Base-by-base conservation (phyloP, 352 stramenopile species). In the Phytophthora hibernalis region DNA sequence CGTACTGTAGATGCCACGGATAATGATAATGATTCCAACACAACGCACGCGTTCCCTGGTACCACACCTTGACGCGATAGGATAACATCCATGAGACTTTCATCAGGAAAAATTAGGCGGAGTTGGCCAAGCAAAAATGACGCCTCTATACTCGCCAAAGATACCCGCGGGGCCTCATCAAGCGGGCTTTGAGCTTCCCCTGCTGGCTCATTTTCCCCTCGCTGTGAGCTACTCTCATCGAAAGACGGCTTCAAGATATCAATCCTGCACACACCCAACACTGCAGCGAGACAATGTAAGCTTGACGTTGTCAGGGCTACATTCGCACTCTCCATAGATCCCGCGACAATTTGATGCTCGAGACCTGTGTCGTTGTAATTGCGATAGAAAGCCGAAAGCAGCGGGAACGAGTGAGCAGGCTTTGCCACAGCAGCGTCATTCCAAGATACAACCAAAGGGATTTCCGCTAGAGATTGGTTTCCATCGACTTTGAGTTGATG, bases 21-120 rank as follows among this genome's bases (percentile, higher is more conserved):
- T n/a, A n/a, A n/a, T n/a, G n/a, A n/a, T 18, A 79, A 61, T 1
- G 76, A 78, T 64, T 92, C 81, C 18, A 92, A 37, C 2, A 87
- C 74, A 10, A 93, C 11, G n/a, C 72, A 68, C 18, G 74, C 50
- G 42, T 78, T 79, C 26, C 61, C 66, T 56, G 42, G 5, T 20
- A 67, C 64, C 0, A 56, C 45, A 10, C 62, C 13, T 35, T 54
- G 56, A 8, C 30, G 45, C 4, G 12, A 65, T 9, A 68, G 33
- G 11, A 86, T 51, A 31, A 47, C 59, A 33, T 80, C 45, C 42
- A 72, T 74, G n/a, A 89, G 63, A 16, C 30, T 28, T 53, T 85
- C 74, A 18, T 65, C 78, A 35, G 79, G 73, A 10, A 91, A 43
- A 15, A 91, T 79, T 26, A 93, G 13, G 10, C 85, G 85, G 18